phyloP scores from a whole-genome alignment of 202 grass and related monocot species.

The Digitaria exilis region DNA sequence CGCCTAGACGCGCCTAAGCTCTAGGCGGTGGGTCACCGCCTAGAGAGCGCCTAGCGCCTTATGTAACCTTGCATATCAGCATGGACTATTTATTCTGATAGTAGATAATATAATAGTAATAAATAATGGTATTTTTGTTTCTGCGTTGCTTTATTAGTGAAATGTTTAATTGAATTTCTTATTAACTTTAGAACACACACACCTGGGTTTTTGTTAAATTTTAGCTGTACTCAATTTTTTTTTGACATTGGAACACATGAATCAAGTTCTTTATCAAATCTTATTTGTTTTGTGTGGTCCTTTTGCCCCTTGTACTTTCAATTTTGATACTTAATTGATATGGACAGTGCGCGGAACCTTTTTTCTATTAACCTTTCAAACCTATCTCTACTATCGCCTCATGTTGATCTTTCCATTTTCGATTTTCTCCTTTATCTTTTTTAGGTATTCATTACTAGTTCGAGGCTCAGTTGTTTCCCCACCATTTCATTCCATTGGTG shows the following conservation, averaged over 20 bases:
- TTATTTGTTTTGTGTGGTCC: background rate
- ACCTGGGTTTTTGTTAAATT: background rate
- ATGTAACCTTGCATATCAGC: too few relatives aligned
- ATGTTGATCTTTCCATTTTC: background rate
- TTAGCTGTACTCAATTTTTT: conserved; percentile 3
- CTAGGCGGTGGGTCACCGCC: too few relatives aligned
- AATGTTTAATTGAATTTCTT: background rate
- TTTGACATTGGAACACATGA: background rate
- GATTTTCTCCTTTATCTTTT: background rate
- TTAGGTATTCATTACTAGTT: background rate
- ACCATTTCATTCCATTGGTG: background rate
- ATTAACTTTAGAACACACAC: background rate
- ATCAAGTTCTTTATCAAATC: background rate
- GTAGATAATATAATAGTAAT: background rate
- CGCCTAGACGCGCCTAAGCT: too few relatives aligned
- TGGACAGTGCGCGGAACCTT: background rate
- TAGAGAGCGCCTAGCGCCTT: too few relatives aligned
- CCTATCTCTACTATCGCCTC: background rate
- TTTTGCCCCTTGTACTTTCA: background rate
- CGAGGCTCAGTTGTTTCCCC: background rate
- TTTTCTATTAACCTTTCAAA: background rate
- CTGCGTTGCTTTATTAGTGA: background rate
- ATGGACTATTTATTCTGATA: background rate
- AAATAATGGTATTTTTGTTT: background rate
- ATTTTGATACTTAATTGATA: background rate